Conservation (phyloP, 139 green algal species). For the Diplosphaera chodatii region DNA sequence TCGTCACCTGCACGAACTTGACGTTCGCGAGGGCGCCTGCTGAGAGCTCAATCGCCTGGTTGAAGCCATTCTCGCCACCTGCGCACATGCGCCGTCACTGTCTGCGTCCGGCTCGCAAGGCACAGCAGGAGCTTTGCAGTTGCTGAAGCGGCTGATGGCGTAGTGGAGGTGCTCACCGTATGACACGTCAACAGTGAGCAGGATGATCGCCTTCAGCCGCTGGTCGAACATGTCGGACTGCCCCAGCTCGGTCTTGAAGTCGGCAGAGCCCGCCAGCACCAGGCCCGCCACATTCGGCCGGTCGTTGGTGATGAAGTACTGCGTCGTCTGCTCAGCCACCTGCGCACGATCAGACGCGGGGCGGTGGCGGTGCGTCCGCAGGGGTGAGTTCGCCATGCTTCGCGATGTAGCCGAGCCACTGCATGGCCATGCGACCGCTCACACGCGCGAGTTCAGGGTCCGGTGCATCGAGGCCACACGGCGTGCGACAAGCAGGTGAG, state of each 20-base stretch:
- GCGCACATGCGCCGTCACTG: conserved; percentile 4
- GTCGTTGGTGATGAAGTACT: conserved; percentile 92
- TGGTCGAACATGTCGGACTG: conserved; percentile 96
- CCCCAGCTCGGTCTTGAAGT: conserved; percentile 97
- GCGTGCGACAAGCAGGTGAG: no score
- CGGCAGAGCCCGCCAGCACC: conserved; percentile 88
- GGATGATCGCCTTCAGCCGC: conserved; percentile 80
- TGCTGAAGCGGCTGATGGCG: no score
- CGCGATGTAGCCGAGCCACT: no score
- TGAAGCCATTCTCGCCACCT: conserved; percentile 98
- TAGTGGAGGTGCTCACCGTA: no score
- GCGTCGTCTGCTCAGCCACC: conserved; percentile 76
- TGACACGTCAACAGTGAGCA: conserved; percentile 94
- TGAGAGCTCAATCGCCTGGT: conserved; percentile 96
- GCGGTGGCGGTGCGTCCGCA: no score
- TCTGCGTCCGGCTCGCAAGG: no score
- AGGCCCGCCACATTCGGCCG: conserved; percentile 91
- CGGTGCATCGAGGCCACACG: no score
- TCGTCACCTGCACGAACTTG: conserved; percentile 86
- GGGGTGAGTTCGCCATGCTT: no score
- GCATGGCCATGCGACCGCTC: no score
- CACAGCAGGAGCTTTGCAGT: no score
- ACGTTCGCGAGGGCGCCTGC: conserved; percentile 94
- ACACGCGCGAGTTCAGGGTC: no score
- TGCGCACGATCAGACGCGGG: no score